Evolutionary conservation across 2,329 filamentous ascomycete species (phyloP).

Genomic region (Epichloe brachyelytri): DNA sequence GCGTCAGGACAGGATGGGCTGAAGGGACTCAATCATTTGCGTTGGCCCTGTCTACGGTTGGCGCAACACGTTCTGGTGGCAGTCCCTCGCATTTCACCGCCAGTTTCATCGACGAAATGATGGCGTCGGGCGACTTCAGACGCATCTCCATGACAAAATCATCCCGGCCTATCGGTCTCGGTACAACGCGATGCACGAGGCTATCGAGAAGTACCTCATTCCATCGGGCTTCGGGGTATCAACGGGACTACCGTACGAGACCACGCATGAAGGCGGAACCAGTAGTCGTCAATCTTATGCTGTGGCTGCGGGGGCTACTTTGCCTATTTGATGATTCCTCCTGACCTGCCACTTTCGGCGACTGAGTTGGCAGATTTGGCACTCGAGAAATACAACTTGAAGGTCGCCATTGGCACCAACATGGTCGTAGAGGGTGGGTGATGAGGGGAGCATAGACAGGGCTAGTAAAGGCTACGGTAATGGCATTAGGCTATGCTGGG

Average conservation of each 20-base stretch:
- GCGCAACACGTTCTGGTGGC: conserved; percentile 42
- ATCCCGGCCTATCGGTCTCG: conserved; percentile 11
- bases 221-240: conserved; percentile 9
- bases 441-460: conserved; percentile 27
- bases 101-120: conserved; percentile 8
- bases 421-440: conserved; percentile 53
- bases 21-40: conserved; percentile 51
- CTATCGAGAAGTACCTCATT: conserved; percentile 9
- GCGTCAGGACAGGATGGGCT: conserved; percentile 76
- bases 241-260: conserved; percentile 7
- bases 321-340: background rate
- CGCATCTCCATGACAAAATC: conserved; percentile 9
- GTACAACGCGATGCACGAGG: conserved; percentile 9
- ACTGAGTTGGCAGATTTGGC: conserved; percentile 21
- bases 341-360: background rate
- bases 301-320: conserved; percentile 1
- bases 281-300: background rate
- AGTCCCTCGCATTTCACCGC: conserved; percentile 25
- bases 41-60: conserved; percentile 38
- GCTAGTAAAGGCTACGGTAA: conserved; percentile 37
- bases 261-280: background rate
- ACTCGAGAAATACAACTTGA: conserved; percentile 48
- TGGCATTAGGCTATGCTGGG: conserved; percentile 55
- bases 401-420: conserved; percentile 53
- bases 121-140: conserved; percentile 9